Evolutionary conservation across 805 yeast species (phyloP).

Genomic region (Wickerhamomyces mucosus): DNA sequence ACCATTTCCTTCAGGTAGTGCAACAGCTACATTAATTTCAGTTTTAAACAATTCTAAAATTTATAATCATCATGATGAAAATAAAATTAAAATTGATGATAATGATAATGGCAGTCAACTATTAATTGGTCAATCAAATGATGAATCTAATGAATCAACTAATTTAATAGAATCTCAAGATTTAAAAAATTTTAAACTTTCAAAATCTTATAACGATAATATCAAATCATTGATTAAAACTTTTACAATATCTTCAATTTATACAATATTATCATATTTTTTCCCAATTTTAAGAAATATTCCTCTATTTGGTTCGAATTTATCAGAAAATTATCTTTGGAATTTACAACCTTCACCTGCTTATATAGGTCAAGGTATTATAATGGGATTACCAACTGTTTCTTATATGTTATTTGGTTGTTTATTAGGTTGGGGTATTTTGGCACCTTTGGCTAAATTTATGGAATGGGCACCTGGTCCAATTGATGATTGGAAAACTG

Average conservation of each 20-base stretch:
- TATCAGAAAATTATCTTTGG: constrained; percentile 68
- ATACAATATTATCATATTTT: constrained; percentile 66
- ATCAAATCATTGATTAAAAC: constrained; percentile 50
- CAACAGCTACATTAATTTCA: constrained; percentile 87
- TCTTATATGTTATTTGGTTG: constrained; percentile 88
- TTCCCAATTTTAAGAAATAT: constrained; percentile 57
- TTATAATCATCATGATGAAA: constrained; percentile 10
- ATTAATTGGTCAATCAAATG: constrained; percentile 1
- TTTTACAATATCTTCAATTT: constrained; percentile 58
- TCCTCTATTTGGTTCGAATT: constrained; percentile 64
- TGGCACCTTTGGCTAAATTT: constrained; percentile 71
- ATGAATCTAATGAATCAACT: constrained; percentile 9
- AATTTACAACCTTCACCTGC: constrained; percentile 95
- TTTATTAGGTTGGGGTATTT: constrained; percentile 80
- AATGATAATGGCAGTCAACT: constrained; percentile 12
- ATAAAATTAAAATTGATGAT: constrained; percentile 3
- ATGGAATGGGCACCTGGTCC: constrained; percentile 85
- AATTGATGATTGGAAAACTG: constrained; percentile 85
- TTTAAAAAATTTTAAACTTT: constrained; percentile 18
- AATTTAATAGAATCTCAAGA: constrained; percentile 23
- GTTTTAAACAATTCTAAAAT: constrained; percentile 71
- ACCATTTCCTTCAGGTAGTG: constrained; percentile 91
- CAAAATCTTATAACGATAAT: constrained; percentile 40
- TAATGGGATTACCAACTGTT: constrained; percentile 92
- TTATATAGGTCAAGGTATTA: constrained; percentile 93